Percentiles rank a stretch among this genome's conserved stretches.
phyloP scores from a whole-genome alignment of 805 yeast genomes.

The Soucietia sequanensis region DNA sequence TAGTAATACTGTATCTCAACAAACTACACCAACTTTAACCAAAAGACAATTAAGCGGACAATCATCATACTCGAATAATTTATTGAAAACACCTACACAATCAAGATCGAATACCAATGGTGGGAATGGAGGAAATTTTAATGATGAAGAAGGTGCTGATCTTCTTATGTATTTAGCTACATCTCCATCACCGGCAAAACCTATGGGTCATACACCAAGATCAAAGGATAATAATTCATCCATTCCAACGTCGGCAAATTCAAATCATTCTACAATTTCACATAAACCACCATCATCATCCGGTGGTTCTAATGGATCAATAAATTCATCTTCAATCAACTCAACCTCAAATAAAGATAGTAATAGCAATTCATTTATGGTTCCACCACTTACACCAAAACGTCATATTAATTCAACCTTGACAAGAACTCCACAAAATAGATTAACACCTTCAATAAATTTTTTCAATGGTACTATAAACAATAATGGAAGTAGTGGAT shows the following conservation, averaged over 20 bases:
- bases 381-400: constrained; percentile 43
- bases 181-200: constrained; percentile 68
- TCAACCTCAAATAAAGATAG: constrained; percentile 1
- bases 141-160: constrained; percentile 73
- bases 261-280: no score
- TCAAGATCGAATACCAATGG: constrained; percentile 11
- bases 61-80: constrained; percentile 6
- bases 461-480: constrained; percentile 21
- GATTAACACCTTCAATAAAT: constrained; percentile 40
- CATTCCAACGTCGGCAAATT: constrained; percentile 3
- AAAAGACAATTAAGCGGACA: constrained; percentile 23
- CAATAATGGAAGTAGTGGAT: constrained; percentile 22
- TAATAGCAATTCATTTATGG: constrained; percentile 23
- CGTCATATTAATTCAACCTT: constrained; percentile 20
- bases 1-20: no score
- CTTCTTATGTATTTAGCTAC: constrained; percentile 78
- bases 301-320: constrained; percentile 3
- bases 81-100: constrained; percentile 40
- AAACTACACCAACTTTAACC: constrained; percentile 30
- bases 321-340: background rate
- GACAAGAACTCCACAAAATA: constrained; percentile 39
- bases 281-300: constrained; percentile 1
- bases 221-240: constrained; percentile 5
- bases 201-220: constrained; percentile 32
- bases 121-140: constrained; percentile 20